phyloP scores from a whole-genome alignment of 768 basidiomycete genomes.

The Podaxis sp. region DNA sequence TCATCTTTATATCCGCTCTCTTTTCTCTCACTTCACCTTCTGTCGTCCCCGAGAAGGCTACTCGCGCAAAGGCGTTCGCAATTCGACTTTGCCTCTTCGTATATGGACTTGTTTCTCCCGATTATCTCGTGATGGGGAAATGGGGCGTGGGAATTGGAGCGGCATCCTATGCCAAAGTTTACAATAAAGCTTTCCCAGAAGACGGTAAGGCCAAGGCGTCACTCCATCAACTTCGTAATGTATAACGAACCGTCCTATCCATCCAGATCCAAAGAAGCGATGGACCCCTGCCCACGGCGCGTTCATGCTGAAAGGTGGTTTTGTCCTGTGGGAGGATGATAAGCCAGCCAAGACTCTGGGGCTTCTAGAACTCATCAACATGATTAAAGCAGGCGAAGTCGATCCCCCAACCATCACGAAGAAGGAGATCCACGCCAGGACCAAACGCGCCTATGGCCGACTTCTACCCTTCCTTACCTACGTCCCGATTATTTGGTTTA shows the following conservation, averaged over 20 bases:
- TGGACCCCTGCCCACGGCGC: neutral
- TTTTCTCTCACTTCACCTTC: neutral
- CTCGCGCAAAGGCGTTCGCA: neutral
- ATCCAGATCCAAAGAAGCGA: neutral
- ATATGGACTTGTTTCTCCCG: neutral
- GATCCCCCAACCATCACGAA: neutral
- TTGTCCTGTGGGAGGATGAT: neutral
- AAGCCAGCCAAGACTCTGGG: neutral
- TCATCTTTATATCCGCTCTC: neutral
- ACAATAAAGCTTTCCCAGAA: neutral
- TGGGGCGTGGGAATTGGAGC: neutral
- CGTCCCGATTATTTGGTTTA: neutral
- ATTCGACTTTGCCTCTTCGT: neutral
- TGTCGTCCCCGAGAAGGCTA: neutral
- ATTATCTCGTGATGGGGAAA: neutral
- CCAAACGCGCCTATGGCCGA: neutral
- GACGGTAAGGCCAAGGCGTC: neutral
- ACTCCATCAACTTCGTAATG: neutral
- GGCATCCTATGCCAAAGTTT: neutral
- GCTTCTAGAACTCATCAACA: neutral
- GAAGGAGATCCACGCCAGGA: neutral
- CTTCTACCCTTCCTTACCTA: neutral
- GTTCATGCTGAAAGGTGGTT: neutral
- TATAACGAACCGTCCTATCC: neutral
- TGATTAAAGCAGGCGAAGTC: neutral